Base-by-base conservation (phyloP, 140 eudicot genomes). In the Anethum foeniculum region DNA sequence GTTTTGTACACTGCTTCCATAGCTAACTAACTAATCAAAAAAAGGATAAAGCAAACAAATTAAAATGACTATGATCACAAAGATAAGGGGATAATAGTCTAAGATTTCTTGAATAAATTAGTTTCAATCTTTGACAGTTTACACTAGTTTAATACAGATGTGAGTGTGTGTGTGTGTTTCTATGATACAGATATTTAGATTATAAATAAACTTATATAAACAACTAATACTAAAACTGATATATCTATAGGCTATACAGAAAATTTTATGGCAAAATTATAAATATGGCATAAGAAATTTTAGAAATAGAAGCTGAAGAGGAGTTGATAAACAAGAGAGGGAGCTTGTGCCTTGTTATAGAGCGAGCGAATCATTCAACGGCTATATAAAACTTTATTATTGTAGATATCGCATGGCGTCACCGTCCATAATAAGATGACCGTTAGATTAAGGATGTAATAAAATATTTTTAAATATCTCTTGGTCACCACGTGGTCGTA, bases 371-470 rank as follows among this genome's bases (percentile, higher is more conserved):
- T 21, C 69, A 7, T 60, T 38, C 87, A 86, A 32, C 79, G 62
- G 39, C 64, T 76, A 77, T 80, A 79, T 43, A n/a, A n/a, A n/a
- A n/a, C n/a, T 32, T 47, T 18, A 36, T 34, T 23, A 44, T 16
- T 67, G 60, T 49, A 79, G n/a, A 51, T 80, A 81, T 71, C 48
- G 39, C 54, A 54, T 87, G 96, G 71, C 90, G 91, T 91, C 88
- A 80, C 96, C 96, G 96, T 71, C 93, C 73, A 84, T 81, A 72
- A 5, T 51, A 84, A 74, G 41, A 23, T 32, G 81, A 13, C 96
- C 91, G 79, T 91, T 84, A 89, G 88, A 89, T 81, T 67, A 16
- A 25, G 68, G 14, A 1, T 60, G 68, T 60, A 60, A 21, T 60
- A 60, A 60, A 19, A 56, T 56, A 19, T 0, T 18, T n/a, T 4